Conservation (phyloP, 768 basidiomycete genomes). For the Pulveroboletus sp. region DNA sequence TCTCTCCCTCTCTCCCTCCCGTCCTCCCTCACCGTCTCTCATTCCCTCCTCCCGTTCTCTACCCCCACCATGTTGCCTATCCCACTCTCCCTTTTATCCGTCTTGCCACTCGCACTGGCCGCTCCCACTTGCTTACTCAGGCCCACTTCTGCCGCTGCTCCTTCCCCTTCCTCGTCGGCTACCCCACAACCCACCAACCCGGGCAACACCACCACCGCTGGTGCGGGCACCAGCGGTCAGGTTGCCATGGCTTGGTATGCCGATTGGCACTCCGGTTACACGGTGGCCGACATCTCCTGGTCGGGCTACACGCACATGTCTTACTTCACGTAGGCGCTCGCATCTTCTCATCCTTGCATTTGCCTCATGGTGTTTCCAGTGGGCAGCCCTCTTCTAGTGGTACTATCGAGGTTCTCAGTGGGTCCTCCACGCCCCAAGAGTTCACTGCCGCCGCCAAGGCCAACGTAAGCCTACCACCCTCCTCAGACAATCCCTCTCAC, state of each 20-base stretch:
- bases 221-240: slow-evolving; percentile 23
- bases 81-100: slow-evolving; percentile 19
- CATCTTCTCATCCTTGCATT: not conserved
- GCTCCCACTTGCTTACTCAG: slow-evolving; percentile 26
- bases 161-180: slow-evolving; percentile 2
- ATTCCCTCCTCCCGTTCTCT: slow-evolving; percentile 4
- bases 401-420: slow-evolving; percentile 6
- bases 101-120: slow-evolving; percentile 25
- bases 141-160: not conserved
- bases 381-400: slow-evolving; percentile 20
- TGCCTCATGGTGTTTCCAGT: slow-evolving; percentile 3
- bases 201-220: slow-evolving; percentile 12
- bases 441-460: slow-evolving; percentile 25
- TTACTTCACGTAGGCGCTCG: slow-evolving; percentile 49
- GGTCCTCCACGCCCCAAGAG: slow-evolving; percentile 5
- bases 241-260: slow-evolving; percentile 67
- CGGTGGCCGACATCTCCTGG: slow-evolving; percentile 58
- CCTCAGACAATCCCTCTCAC: not conserved
- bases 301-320: slow-evolving; percentile 59
- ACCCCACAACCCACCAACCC: slow-evolving; percentile 4
- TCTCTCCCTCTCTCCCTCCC: no score
- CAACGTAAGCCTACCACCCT: slow-evolving; percentile 15
- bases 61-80: slow-evolving; percentile 12
- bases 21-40: slow-evolving; percentile 18
- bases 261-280: slow-evolving; percentile 53